These are phyloP conservation scores for Paramecium caudatum DNA, from an alignment of 73 alveolate genomes.

Conservation along the genomic window DNA sequence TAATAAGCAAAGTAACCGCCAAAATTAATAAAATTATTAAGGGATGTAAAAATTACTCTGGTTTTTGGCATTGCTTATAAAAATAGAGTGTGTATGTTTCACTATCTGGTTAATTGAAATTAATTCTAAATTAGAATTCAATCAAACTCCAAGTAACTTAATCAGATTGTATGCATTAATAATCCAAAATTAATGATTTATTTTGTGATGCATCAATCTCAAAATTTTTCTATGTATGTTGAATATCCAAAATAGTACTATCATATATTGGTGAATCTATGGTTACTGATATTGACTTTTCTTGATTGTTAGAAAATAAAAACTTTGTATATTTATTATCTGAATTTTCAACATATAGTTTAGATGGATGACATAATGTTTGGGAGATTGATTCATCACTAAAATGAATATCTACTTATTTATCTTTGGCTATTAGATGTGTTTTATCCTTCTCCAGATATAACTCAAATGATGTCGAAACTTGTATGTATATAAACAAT, in stretches of 20 bases:
- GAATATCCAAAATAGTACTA: neutral
- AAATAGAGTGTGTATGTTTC: neutral
- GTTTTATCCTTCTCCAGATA: neutral
- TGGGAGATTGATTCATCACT: neutral
- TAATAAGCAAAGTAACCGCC: neutral
- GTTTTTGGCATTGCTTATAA: neutral
- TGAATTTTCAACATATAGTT: neutral
- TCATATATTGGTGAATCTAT: neutral
- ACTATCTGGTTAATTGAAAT: neutral
- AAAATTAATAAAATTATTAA: constrained; percentile 26
- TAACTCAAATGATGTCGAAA: neutral
- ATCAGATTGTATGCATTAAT: neutral
- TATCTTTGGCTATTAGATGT: constrained; percentile 12
- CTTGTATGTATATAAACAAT: constrained; percentile 13
- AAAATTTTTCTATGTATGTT: neutral
- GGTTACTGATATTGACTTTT: neutral
- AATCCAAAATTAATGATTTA: neutral
- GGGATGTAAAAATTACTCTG: constrained; percentile 15
- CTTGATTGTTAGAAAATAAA: neutral
- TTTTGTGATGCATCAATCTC: neutral
- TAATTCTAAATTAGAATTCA: neutral
- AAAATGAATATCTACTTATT: neutral
- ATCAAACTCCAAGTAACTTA: constrained; percentile 23
- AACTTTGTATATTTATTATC: neutral
- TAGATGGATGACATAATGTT: constrained; percentile 1